Evolutionary conservation across 1,284 basidiomycete genomes (phyloP).

Genomic region (Ceratorhiza oryzae-sativae): DNA sequence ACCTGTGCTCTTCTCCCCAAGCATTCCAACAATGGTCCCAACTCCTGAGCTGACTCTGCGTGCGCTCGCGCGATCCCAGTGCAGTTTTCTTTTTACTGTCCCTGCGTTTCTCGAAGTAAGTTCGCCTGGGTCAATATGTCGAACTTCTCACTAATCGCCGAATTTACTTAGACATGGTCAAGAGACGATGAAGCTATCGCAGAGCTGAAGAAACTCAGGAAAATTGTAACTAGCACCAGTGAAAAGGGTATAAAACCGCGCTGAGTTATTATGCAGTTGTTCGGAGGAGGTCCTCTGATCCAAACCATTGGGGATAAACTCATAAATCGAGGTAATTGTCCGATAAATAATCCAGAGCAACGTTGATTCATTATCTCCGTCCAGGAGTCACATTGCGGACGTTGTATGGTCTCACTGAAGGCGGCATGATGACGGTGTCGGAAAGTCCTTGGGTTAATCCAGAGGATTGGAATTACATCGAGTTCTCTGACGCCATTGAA

Average conservation of each 20-base stretch:
- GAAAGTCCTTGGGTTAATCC: too few relatives aligned
- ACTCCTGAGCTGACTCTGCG: conserved; percentile 36
- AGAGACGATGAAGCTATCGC: conserved; percentile 29
- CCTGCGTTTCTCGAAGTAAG: conserved; percentile 41
- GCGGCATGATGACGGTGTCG: neutral
- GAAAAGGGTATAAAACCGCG: too few relatives aligned
- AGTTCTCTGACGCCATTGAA: neutral
- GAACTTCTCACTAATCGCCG: too few relatives aligned
- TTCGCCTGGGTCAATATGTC: neutral
- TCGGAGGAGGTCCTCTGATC: neutral
- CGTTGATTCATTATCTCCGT: neutral
- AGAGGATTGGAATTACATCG: conserved; percentile 36
- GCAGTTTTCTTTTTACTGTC: conserved; percentile 18
- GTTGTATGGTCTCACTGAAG: conserved; percentile 7
- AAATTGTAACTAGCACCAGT: neutral
- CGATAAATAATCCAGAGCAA: too few relatives aligned
- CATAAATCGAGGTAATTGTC: conserved; percentile 3
- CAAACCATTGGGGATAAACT: conserved; percentile 3
- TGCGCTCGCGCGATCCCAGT: neutral
- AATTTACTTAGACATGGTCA: conserved; percentile 33
- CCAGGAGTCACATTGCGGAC: neutral
- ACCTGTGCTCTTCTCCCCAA: neutral
- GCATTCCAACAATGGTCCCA: conserved; percentile 25
- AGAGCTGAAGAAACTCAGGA: conserved; percentile 13
- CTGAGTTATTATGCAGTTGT: conserved; percentile 19